Evolutionary conservation across 805 yeast genomes (phyloP).

Genomic region (Candida awuae): DNA sequence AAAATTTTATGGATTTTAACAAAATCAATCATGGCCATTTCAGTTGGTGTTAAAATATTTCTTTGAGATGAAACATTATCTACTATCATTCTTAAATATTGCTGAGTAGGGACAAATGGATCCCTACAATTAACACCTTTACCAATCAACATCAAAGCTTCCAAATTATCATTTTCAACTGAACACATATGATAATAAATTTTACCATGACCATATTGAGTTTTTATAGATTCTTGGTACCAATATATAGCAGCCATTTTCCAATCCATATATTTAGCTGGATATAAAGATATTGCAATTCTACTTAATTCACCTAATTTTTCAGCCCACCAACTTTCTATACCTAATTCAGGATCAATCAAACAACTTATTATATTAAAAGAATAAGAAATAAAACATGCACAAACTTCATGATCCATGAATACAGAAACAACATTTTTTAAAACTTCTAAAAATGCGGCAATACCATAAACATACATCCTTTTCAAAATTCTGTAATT

Average conservation of each 20-base stretch:
- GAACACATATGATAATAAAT: slow-evolving; percentile 83
- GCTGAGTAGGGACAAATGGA: slow-evolving; percentile 77
- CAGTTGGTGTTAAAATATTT: slow-evolving; percentile 49
- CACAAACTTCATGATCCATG: slow-evolving; percentile 66
- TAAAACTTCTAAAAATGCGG: slow-evolving; percentile 68
- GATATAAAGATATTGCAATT: slow-evolving; percentile 80
- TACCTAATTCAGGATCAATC: slow-evolving; percentile 47
- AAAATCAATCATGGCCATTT: slow-evolving; percentile 52
- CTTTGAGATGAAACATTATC: slow-evolving; percentile 68
- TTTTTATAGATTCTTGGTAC: slow-evolving; percentile 67
- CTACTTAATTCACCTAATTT: slow-evolving; percentile 78
- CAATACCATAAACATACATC: slow-evolving; percentile 82
- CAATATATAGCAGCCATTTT: slow-evolving; percentile 74
- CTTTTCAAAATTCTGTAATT: slow-evolving; percentile 71
- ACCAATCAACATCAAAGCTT: slow-evolving; percentile 73
- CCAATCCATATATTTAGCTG: slow-evolving; percentile 80
- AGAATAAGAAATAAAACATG: slow-evolving; percentile 66
- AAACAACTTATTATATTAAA: slow-evolving; percentile 51
- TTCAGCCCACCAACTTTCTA: slow-evolving; percentile 76
- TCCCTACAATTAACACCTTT: slow-evolving; percentile 73
- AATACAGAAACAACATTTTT: slow-evolving; percentile 67
- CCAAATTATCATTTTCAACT: slow-evolving; percentile 68
- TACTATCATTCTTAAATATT: slow-evolving; percentile 67
- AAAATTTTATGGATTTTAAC: slow-evolving; percentile 63
- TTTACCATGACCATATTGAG: slow-evolving; percentile 78